A percentile compares a stretch with the other conserved stretches of the same genome.
Evolutionary conservation across 2,329 filamentous ascomycete species (phyloP).

Genomic region (Cryoendolithus antarcticus): DNA sequence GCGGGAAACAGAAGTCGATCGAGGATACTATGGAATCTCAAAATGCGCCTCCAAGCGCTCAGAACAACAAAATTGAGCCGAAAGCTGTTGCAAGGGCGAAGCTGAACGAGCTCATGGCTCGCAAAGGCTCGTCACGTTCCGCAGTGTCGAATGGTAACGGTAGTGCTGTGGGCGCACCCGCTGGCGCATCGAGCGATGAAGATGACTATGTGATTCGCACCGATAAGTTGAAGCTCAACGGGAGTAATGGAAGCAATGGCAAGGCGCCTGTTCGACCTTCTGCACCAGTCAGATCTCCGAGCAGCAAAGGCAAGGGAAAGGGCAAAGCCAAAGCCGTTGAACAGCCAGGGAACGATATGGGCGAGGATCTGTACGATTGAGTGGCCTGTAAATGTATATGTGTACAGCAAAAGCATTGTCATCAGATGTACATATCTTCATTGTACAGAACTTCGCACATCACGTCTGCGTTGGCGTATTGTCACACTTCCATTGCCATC

Average conservation of each 20-base stretch:
- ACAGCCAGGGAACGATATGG: conserved; percentile 27
- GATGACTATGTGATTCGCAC: conserved; percentile 32
- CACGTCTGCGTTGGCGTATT: too few relatives aligned
- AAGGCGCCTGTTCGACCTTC: conserved; percentile 5
- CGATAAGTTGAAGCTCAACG: conserved; percentile 22
- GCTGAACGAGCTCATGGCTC: conserved; percentile 5
- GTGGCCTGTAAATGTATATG: too few relatives aligned
- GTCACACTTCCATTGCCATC: too few relatives aligned
- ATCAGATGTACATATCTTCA: too few relatives aligned
- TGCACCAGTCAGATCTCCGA: conserved; percentile 1
- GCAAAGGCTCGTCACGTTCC: conserved; percentile 1
- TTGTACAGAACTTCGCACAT: too few relatives aligned
- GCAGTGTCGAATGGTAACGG: conserved; percentile 2
- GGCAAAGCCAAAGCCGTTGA: conserved; percentile 26
- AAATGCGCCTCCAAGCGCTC: too few relatives aligned
- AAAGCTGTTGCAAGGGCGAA: conserved; percentile 2
- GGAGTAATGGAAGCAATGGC: not conserved
- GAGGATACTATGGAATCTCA: not conserved
- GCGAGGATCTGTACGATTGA: conserved; percentile 32
- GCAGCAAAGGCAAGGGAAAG: conserved; percentile 23
- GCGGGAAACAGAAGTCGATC: conserved; percentile 30
- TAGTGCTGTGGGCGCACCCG: not conserved
- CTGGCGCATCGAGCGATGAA: conserved; percentile 13
- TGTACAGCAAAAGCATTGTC: too few relatives aligned
- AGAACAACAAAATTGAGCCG: too few relatives aligned